Base-by-base conservation (phyloP, 1,284 basidiomycete species). In the Takashimella koratensis region DNA sequence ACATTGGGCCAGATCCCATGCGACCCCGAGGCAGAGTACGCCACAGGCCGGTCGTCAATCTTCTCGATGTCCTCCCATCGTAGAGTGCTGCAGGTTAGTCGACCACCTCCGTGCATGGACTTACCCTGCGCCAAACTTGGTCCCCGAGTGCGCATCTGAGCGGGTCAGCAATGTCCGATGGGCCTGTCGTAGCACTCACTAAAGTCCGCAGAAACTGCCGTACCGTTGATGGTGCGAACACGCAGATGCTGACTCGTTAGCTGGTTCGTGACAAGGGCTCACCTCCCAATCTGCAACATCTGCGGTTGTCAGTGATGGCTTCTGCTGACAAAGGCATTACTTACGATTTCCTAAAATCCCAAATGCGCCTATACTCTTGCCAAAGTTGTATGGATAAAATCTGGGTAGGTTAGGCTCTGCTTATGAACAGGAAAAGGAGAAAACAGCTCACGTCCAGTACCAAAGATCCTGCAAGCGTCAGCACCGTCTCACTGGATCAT, bases 341-440 rank as follows among this genome's bases (percentile, higher is more conserved):
- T 57, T 47, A 75, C 71, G 73, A 54, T 76, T 73, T 1, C 73
- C 74, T 4, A 75, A 54, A 16, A 67, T 57, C 2, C 74, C 74
- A 16, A 75, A 63, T 1, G 61, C 59, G 16, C 67, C 66, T 2
- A 73, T 64, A 6, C 61, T 53, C 57, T 76, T 76, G 23, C 74
- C 74, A 20, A 71, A 62, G 47, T 76, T 76, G 62, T 67, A 74
- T 1, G 74, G 74, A 52, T 75, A 76, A 64, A 64, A 74, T 2
- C 58, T 67, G 49, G 40, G 3, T n/a, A 55, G n/a, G n/a, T n/a
- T n/a, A n/a, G n/a, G n/a, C 49, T 57, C 56, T 41, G 23, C 5
- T 20, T 13, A n/a, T 12, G 16, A 11, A 1, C 3, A 3, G 27
- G 19, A 1, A 24, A 24, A 46, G 12, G 2, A 12, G 12, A 36